phyloP scores from a whole-genome alignment of 495 filamentous ascomycete genomes.

The Apiosordaria backusii region DNA sequence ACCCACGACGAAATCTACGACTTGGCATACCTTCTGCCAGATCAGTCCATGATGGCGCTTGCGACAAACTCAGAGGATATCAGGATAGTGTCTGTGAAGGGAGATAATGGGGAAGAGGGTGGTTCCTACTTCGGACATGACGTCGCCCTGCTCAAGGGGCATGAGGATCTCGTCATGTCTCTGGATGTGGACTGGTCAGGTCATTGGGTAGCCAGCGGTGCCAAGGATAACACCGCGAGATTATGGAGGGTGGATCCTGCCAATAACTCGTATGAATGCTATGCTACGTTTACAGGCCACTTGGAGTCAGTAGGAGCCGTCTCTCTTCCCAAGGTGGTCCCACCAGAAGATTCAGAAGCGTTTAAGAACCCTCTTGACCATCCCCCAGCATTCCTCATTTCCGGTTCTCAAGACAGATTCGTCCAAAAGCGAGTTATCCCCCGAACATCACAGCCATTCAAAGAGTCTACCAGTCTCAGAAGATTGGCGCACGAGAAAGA shows the following conservation, averaged over 20 bases:
- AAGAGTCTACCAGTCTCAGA: conserved; percentile 63
- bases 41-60: conserved; percentile 77
- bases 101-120: conserved; percentile 32
- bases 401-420: conserved; percentile 91
- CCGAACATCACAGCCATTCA: conserved; percentile 38
- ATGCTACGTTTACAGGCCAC: conserved; percentile 80
- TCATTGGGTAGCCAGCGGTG: conserved; percentile 90
- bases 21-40: conserved; percentile 73
- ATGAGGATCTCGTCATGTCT: conserved; percentile 93
- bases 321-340: conserved; percentile 65
- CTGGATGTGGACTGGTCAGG: conserved; percentile 94
- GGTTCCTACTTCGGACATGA: conserved; percentile 79
- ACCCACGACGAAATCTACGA: conserved; percentile 98
- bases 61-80: conserved; percentile 95
- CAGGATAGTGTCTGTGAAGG: conserved; percentile 64
- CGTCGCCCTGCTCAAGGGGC: conserved; percentile 76
- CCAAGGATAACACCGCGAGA: conserved; percentile 92
- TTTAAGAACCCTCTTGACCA: conserved; percentile 65
- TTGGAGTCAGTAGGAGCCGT: conserved; percentile 94
- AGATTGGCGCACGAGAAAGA: conserved; percentile 97
- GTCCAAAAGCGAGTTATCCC: conserved; percentile 84
- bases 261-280: conserved; percentile 69
- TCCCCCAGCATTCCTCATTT: conserved; percentile 78
- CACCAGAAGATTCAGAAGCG: conserved; percentile 61
- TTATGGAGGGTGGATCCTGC: conserved; percentile 85